phyloP scores from a whole-genome alignment of 345 rosid genomes.

The Aethionema arabicum region DNA sequence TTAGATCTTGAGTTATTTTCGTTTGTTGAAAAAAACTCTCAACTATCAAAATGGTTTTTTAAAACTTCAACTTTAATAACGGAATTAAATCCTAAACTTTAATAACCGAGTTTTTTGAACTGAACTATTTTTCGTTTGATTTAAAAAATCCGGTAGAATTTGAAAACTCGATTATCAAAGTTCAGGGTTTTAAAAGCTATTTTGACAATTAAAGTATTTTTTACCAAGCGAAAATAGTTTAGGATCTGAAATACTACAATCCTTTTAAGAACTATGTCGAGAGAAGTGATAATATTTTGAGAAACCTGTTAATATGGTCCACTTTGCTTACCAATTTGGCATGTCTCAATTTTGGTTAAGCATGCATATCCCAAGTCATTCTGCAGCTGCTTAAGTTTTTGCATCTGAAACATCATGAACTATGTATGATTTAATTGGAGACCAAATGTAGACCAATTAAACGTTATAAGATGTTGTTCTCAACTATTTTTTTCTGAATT shows the following conservation, averaged over 20 bases:
- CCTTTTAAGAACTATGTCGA: neutral
- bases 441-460: conserved; percentile 6
- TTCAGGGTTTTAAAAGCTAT: no score
- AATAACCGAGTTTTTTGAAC: no score
- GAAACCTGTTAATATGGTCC: conserved; percentile 8
- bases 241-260: neutral
- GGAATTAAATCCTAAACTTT: no score
- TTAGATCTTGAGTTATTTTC: no score
- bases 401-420: neutral
- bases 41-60: no score
- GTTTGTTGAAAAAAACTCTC: no score
- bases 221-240: no score
- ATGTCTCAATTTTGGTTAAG: neutral
- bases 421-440: conserved; percentile 11
- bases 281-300: conserved; percentile 13
- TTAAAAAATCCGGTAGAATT: no score
- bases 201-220: no score
- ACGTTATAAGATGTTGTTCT: neutral
- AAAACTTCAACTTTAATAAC: no score
- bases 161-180: no score
- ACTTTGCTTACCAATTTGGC: neutral
- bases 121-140: no score
- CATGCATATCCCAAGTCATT: neutral
- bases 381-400: neutral
- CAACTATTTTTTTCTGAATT: neutral